phyloP scores from a whole-genome alignment of 2,329 filamentous ascomycete genomes.

The Elsinoe arachidis region DNA sequence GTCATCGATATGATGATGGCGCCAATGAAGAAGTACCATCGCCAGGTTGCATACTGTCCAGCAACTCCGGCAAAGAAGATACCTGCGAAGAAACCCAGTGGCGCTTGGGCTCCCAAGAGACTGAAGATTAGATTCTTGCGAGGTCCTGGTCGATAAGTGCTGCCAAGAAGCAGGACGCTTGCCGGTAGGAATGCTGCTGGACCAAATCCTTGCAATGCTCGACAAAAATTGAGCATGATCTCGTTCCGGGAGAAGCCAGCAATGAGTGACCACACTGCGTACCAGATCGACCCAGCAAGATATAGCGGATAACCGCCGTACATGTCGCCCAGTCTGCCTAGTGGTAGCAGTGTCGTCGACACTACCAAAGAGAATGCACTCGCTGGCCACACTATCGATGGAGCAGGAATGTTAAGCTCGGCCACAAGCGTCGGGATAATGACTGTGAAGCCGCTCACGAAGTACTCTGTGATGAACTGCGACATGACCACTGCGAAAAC shows the following conservation, averaged over 20 bases:
- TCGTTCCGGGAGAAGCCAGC: constrained; percentile 24
- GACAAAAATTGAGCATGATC: constrained; percentile 24
- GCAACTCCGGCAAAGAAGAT: constrained; percentile 26
- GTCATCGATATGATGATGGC: constrained; percentile 23
- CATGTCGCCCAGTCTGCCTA: constrained; percentile 29
- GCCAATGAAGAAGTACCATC: constrained; percentile 31
- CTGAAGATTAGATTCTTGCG: constrained; percentile 28
- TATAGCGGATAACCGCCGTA: constrained; percentile 29
- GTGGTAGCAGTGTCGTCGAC: constrained; percentile 26
- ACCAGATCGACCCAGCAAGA: constrained; percentile 29
- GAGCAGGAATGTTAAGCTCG: constrained; percentile 9
- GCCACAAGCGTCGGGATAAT: constrained; percentile 25
- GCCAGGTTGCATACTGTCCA: constrained; percentile 20
- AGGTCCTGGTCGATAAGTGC: constrained; percentile 24
- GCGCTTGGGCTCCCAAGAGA: constrained; percentile 30
- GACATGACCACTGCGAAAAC: constrained; percentile 30
- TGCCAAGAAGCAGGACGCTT: constrained; percentile 27
- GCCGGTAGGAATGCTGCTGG: constrained; percentile 29
- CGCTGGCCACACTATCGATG: constrained; percentile 28
- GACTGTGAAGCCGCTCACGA: constrained; percentile 30
- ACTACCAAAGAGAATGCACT: constrained; percentile 28
- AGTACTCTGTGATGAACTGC: constrained; percentile 30
- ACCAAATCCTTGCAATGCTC: constrained; percentile 31
- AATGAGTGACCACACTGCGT: constrained; percentile 27
- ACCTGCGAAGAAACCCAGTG: constrained; percentile 29